Base-by-base conservation (phyloP, 345 rosid species). In the Ailanthus altissimus region DNA sequence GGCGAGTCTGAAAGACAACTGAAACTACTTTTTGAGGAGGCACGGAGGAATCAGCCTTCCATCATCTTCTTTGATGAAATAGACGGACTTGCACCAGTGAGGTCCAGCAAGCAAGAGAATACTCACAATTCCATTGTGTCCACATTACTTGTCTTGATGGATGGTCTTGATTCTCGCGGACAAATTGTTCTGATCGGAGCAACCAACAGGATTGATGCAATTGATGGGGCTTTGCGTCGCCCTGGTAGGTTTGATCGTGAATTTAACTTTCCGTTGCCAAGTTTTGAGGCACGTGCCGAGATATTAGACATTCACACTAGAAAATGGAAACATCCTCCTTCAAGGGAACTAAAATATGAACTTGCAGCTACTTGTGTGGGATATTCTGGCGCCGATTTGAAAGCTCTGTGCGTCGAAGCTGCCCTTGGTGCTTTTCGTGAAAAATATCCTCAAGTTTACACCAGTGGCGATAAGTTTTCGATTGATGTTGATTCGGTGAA, bases 171-270 rank as follows among this genome's bases (percentile, higher is more conserved):
- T 90, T 94, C 99, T 81, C 97, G 99, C 74, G 99, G 99, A 66
- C 99, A 97, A 88, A 98, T 97, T 83, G 99, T 97, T 86, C 87
- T 97, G 86, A 94, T 97, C 80, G 99, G 99, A 85, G 99, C 99
- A 80, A 97, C 99, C 67, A 97, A 97, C 84, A 92, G 99, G 81
- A 90, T 97, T 81, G 99, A 97, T 85, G 99, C 99, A 79, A 97
- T 97, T 49, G 99, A 97, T 86, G 99, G 99, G 77, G 99, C 99
- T 40, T 81, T 97, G 83, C 94, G 99, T 32, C 97, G 99, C 51
- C 99, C 99, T 82, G 99, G 99, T 75, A 87, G 99, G 83, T 97
- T 97, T 67, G 99, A 97, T 85, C 94, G 99, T 53, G 99, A 97
- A 84, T 97, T 97, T 71, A 93, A 88, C 81, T 97, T 97, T 82